Percentiles rank a stretch among this genome's conserved stretches.
phyloP scores from a whole-genome alignment of 2,329 filamentous ascomycete genomes.

The Sclerotinia trifoliorum region DNA sequence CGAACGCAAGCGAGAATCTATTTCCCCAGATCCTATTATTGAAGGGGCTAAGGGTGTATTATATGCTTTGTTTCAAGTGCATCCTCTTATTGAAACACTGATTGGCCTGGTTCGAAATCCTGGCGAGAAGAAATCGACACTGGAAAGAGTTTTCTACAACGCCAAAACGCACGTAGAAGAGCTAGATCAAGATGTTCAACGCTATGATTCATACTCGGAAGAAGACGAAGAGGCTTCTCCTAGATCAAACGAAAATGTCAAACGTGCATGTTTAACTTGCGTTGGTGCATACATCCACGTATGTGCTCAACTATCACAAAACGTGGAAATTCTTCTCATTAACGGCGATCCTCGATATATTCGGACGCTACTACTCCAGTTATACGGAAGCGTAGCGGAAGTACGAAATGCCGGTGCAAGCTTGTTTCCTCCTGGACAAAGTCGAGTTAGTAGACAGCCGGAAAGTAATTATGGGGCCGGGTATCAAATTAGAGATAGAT shows the following conservation, averaged over 20 bases:
- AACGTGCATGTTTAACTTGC: constrained; percentile 61
- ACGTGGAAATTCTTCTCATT: constrained; percentile 63
- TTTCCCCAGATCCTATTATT: constrained; percentile 58
- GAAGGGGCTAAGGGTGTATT: constrained; percentile 66
- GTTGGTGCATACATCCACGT: constrained; percentile 66
- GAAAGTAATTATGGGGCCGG: constrained; percentile 48
- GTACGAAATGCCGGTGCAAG: constrained; percentile 46
- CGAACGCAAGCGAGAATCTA: constrained; percentile 60
- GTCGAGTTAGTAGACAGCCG: constrained; percentile 22
- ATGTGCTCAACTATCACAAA: constrained; percentile 58
- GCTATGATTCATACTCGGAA: constrained; percentile 53
- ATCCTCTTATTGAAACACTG: constrained; percentile 65
- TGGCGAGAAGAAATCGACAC: constrained; percentile 59
- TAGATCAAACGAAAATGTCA: constrained; percentile 62
- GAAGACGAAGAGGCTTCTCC: constrained; percentile 49
- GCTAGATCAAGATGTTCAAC: constrained; percentile 63
- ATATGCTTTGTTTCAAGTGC: constrained; percentile 66
- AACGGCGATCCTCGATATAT: constrained; percentile 67
- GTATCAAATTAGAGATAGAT: constrained; percentile 52
- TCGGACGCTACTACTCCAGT: constrained; percentile 59
- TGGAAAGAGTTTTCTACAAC: constrained; percentile 67
- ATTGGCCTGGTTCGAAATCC: constrained; percentile 61
- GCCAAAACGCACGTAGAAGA: constrained; percentile 66
- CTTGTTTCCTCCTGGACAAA: constrained; percentile 30
- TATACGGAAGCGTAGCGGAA: constrained; percentile 68